Evolutionary conservation across 2,329 filamentous ascomycete genomes (phyloP).

Genomic region (Sclerotiophoma versabilis): DNA sequence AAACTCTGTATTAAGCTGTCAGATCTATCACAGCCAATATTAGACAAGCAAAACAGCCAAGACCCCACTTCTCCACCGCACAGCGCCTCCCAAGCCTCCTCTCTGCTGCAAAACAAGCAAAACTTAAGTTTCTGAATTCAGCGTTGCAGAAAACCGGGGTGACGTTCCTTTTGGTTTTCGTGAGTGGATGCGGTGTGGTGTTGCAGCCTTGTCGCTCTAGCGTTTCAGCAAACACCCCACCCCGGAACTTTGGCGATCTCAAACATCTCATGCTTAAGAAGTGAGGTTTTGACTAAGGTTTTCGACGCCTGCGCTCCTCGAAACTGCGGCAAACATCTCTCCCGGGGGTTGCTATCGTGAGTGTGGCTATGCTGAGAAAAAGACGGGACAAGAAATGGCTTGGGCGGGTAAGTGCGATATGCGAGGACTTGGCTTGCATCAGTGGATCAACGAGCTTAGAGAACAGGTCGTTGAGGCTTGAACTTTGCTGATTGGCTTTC

Average conservation of each 20-base stretch:
- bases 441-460: not conserved
- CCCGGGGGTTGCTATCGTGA: not conserved
- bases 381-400: not conserved
- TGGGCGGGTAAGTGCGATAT: not conserved
- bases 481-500: not conserved
- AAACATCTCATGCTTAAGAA: constrained; percentile 24
- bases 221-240: constrained; percentile 32
- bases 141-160: constrained; percentile 4
- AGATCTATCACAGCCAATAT: constrained; percentile 33
- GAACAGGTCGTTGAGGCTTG: not conserved
- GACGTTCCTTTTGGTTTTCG: not conserved
- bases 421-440: not conserved
- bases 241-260: constrained; percentile 17
- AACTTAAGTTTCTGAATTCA: constrained; percentile 7
- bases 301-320: not conserved
- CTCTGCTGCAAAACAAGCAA: not conserved
- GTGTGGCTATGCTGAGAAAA: not conserved
- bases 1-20: constrained; percentile 24
- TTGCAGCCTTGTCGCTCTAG: constrained; percentile 30
- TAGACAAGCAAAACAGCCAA: constrained; percentile 37
- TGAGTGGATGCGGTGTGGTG: constrained; percentile 1
- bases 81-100: not conserved
- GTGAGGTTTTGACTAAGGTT: not conserved
- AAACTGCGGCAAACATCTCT: not conserved
- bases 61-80: not conserved